Conservation (phyloP, 2,329 filamentous ascomycete genomes). For the Zymoseptoria brevis region DNA sequence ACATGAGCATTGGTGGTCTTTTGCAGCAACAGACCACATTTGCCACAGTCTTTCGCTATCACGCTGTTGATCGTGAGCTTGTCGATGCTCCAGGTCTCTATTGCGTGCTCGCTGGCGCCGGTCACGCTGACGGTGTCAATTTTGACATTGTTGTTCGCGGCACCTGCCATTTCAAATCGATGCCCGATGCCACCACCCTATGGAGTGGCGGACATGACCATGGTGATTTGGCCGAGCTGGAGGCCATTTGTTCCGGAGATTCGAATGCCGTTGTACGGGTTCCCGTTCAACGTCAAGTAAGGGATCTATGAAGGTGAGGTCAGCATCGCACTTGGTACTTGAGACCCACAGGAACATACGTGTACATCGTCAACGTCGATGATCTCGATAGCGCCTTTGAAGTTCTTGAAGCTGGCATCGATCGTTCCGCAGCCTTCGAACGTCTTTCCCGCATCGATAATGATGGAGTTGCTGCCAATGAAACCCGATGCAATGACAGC, state of each 20-base stretch:
- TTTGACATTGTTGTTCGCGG: conserved; percentile 46
- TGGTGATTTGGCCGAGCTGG: conserved; percentile 44
- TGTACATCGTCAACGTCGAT: conserved; percentile 40
- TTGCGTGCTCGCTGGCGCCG: conserved; percentile 48
- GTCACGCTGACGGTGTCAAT: conserved; percentile 48
- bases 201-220: conserved; percentile 40
- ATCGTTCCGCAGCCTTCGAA: conserved; percentile 55
- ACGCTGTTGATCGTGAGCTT: conserved; percentile 46
- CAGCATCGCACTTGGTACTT: no score
- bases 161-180: conserved; percentile 49
- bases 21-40: conserved; percentile 51
- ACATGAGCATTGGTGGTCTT: conserved; percentile 46
- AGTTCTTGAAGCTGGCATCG: conserved; percentile 36
- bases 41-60: conserved; percentile 47
- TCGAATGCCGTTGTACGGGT: conserved; percentile 50
- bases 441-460: conserved; percentile 45
- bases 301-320: conserved; percentile 35
- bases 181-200: conserved; percentile 44
- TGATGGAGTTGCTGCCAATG: conserved; percentile 48
- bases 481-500: conserved; percentile 48
- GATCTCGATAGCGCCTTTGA: conserved; percentile 49
- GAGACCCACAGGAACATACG: no score
- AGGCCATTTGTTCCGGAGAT: conserved; percentile 47
- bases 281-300: conserved; percentile 51
- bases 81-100: conserved; percentile 55